These are phyloP conservation scores for Narthecium ossifragum DNA, from an alignment of 106 monocot species.

Conservation along the genomic window DNA sequence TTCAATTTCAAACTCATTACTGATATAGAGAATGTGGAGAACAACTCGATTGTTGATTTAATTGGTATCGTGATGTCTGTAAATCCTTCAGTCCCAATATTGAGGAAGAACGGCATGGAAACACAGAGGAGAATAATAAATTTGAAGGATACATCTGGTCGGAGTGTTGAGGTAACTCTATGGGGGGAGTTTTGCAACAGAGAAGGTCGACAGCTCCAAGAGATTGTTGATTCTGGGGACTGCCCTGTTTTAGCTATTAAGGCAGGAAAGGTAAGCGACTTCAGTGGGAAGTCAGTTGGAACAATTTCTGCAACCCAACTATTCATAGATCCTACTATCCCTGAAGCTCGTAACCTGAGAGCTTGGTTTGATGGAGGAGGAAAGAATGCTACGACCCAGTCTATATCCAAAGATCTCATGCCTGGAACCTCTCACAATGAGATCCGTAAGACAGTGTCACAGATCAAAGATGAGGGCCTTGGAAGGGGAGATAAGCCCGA, in stretches of 20 bases:
- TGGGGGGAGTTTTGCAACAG: constrained; percentile 96
- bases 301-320: constrained; percentile 81
- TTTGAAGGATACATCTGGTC: constrained; percentile 73
- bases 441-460: constrained; percentile 59
- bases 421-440: constrained; percentile 35
- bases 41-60: constrained; percentile 82
- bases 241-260: constrained; percentile 84
- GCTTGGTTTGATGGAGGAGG: constrained; percentile 85
- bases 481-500: constrained; percentile 87
- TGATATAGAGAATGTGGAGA: constrained; percentile 69
- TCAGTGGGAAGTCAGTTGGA: constrained; percentile 87
- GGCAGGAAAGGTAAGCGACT: constrained; percentile 89
- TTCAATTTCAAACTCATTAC: constrained; percentile 71
- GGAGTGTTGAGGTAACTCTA: constrained; percentile 87
- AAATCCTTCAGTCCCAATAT: constrained; percentile 67
- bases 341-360: constrained; percentile 58
- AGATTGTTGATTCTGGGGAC: constrained; percentile 43
- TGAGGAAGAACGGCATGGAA: constrained; percentile 97
- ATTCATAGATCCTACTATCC: constrained; percentile 70
- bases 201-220: constrained; percentile 65
- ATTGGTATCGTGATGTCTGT: constrained; percentile 63
- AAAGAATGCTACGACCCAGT: constrained; percentile 40
- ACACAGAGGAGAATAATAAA: constrained; percentile 71
- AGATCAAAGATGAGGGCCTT: constrained; percentile 93
- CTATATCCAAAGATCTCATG: constrained; percentile 69